A percentile compares a stretch with the other conserved stretches of the same genome.
Evolutionary conservation across 2,329 filamentous ascomycete species (phyloP).

Genomic region (Hymenoscyphus occultus): DNA sequence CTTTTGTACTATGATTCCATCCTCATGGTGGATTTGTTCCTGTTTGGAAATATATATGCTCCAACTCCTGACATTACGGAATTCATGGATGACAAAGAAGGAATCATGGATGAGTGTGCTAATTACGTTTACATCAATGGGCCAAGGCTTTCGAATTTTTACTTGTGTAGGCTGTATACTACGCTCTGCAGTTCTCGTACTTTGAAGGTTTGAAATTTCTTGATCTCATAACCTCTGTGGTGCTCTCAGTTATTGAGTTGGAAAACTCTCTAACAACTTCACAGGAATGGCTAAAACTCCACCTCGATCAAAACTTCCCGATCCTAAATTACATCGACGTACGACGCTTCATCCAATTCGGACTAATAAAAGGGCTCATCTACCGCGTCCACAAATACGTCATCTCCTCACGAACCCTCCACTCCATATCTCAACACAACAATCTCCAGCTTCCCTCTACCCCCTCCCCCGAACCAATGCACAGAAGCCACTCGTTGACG

Average conservation of each 20-base stretch:
- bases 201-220: slow-evolving; percentile 49
- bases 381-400: slow-evolving; percentile 93
- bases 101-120: slow-evolving; percentile 81
- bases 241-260: background rate
- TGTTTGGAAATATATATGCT: slow-evolving; percentile 89
- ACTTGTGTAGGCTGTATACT: slow-evolving; percentile 80
- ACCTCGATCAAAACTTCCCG: slow-evolving; percentile 62
- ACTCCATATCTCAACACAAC: background rate
- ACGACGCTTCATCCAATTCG: slow-evolving; percentile 89
- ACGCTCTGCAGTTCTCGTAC: slow-evolving; percentile 78
- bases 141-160: slow-evolving; percentile 50
- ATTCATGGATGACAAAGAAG: slow-evolving; percentile 72
- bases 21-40: slow-evolving; percentile 89
- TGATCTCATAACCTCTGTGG: background rate
- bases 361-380: slow-evolving; percentile 89
- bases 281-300: slow-evolving; percentile 73
- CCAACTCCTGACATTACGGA: slow-evolving; percentile 72
- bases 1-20: slow-evolving; percentile 91
- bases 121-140: slow-evolving; percentile 61
- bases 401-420: slow-evolving; percentile 61
- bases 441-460: background rate
- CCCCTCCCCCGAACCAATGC: background rate
- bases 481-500: slow-evolving; percentile 36
- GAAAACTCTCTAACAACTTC: no score
- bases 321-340: slow-evolving; percentile 78